Evolutionary conservation across 148 eudicot species (phyloP).

Genomic region (Nyssa sinensis): DNA sequence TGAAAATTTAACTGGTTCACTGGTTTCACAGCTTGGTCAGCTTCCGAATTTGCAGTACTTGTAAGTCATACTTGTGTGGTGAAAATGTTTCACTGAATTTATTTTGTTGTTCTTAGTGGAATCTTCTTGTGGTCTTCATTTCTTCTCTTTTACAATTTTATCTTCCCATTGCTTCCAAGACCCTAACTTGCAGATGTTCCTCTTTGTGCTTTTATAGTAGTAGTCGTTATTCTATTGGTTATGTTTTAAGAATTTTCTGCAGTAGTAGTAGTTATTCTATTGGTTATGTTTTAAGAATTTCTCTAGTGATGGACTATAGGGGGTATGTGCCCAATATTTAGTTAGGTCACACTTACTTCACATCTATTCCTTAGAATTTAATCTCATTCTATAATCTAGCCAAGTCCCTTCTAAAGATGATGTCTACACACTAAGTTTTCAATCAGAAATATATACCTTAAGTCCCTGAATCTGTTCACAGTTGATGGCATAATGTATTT

Average conservation of each 20-base stretch:
- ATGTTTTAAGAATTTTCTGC: too few relatives aligned
- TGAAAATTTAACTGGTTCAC: conserved; percentile 69
- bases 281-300: neutral
- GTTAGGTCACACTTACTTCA: neutral
- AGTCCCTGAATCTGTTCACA: neutral
- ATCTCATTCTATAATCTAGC: neutral
- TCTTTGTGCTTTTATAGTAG: neutral
- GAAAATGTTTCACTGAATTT: neutral
- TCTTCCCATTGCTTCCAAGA: neutral
- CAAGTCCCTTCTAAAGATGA: neutral
- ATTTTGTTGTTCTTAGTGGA: neutral
- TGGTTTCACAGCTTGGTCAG: conserved; percentile 75
- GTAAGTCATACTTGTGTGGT: conserved; percentile 50
- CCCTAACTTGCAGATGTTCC: neutral
- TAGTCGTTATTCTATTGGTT: too few relatives aligned
- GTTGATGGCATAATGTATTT: neutral
- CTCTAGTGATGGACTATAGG: neutral
- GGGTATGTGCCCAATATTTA: neutral
- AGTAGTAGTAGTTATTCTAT: neutral
- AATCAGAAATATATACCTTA: neutral
- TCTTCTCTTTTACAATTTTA: neutral
- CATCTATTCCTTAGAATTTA: neutral
- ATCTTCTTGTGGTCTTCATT: neutral
- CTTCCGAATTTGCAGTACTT: conserved; percentile 69
- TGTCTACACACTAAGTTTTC: neutral